Conservation (phyloP, 2,329 filamentous ascomycete genomes). For the Claviceps cyperi region DNA sequence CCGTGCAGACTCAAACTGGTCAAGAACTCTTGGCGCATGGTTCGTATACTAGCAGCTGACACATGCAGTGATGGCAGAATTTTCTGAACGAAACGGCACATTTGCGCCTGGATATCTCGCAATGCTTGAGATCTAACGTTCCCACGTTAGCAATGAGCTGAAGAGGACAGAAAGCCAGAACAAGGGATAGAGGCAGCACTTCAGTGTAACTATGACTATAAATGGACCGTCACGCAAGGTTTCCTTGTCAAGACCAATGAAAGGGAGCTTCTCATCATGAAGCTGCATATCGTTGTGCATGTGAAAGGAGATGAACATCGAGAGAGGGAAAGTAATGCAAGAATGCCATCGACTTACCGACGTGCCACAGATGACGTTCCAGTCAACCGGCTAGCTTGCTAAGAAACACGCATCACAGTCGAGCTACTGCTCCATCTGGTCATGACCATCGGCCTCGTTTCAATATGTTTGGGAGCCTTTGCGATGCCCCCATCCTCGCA, state of each 20-base stretch:
- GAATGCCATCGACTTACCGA: neutral
- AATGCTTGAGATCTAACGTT: neutral
- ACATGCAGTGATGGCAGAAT: too few relatives aligned
- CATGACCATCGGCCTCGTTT: neutral
- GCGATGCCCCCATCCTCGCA: neutral
- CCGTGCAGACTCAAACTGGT: too few relatives aligned
- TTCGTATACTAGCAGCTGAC: neutral
- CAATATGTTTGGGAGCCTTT: neutral
- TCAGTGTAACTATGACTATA: conserved; percentile 20
- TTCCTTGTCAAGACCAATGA: conserved; percentile 21
- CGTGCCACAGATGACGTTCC: neutral
- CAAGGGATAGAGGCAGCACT: neutral
- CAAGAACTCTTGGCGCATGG: neutral
- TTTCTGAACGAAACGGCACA: neutral
- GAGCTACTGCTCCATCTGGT: neutral
- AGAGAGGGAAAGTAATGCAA: too few relatives aligned
- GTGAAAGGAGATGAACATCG: neutral
- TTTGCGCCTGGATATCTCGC: neutral
- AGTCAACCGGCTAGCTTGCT: neutral
- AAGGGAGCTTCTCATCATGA: conserved; percentile 4
- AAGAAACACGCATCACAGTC: neutral
- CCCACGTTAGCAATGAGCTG: neutral
- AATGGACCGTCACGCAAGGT: conserved; percentile 19
- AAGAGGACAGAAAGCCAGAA: neutral
- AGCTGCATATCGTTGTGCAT: neutral